These are phyloP conservation scores for Aureobasidium sp. DNA, from an alignment of 2,329 filamentous ascomycete genomes.

Conservation along the genomic window DNA sequence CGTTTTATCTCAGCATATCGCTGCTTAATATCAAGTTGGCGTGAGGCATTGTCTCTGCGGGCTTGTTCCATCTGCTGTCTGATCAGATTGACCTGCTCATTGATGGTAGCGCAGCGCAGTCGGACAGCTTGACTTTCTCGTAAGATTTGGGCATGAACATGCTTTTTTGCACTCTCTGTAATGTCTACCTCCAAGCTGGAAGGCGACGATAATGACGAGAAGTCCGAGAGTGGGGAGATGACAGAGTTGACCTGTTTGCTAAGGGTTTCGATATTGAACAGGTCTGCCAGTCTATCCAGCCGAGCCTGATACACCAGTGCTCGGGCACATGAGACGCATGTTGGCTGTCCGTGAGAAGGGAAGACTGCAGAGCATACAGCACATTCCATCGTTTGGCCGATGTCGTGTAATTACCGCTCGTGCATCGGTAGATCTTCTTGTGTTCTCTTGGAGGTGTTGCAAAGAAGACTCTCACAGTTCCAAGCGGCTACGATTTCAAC, in stretches of 20 bases:
- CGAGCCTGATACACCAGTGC: slow-evolving; percentile 37
- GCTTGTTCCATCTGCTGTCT: slow-evolving; percentile 39
- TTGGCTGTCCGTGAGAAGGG: slow-evolving; percentile 24
- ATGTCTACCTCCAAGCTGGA: slow-evolving; percentile 36
- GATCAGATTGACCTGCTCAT: slow-evolving; percentile 55
- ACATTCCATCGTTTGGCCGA: slow-evolving; percentile 36
- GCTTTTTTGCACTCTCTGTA: slow-evolving; percentile 34
- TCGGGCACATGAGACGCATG: slow-evolving; percentile 40
- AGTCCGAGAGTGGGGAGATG: slow-evolving; percentile 32
- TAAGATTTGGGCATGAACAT: slow-evolving; percentile 30
- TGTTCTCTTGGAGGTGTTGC: neutral
- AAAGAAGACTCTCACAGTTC: neutral
- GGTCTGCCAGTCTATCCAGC: slow-evolving; percentile 32
- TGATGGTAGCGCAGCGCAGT: slow-evolving; percentile 55
- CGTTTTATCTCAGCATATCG: slow-evolving; percentile 43
- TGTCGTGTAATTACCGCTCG: neutral
- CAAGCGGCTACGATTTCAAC: neutral
- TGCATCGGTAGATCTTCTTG: neutral
- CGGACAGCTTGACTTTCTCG: slow-evolving; percentile 45
- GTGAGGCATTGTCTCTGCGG: slow-evolving; percentile 50
- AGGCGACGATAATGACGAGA: slow-evolving; percentile 27
- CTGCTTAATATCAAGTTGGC: slow-evolving; percentile 51
- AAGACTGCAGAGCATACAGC: slow-evolving; percentile 36
- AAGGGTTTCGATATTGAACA: slow-evolving; percentile 37
- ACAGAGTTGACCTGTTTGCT: slow-evolving; percentile 37